Conservation (phyloP, 2,329 filamentous ascomycete species). For the Anisogramma anomala region DNA sequence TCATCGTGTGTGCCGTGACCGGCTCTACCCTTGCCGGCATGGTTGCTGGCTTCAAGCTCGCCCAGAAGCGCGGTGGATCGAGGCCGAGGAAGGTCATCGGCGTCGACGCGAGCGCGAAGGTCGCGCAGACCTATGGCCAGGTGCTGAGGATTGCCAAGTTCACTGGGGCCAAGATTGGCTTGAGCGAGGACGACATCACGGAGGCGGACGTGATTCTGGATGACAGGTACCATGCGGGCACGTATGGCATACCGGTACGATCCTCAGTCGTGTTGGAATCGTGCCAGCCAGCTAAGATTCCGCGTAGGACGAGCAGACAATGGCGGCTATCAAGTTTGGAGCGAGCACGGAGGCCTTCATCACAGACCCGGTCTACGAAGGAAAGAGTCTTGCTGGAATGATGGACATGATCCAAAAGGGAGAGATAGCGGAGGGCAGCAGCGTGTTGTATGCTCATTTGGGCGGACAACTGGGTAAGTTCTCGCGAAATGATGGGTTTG, state of each 20-base stretch:
- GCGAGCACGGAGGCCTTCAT: slow-evolving; percentile 60
- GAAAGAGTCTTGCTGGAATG: slow-evolving; percentile 63
- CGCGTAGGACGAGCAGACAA: slow-evolving; percentile 48
- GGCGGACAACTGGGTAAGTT: slow-evolving; percentile 57
- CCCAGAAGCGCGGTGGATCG: slow-evolving; percentile 34
- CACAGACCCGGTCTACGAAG: slow-evolving; percentile 66
- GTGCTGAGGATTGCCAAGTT: slow-evolving; percentile 53
- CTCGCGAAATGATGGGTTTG: too few species aligned
- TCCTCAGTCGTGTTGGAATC: not conserved
- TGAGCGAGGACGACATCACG: slow-evolving; percentile 46
- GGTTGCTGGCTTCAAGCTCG: slow-evolving; percentile 59
- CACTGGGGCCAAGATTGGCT: slow-evolving; percentile 52
- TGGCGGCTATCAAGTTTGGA: slow-evolving; percentile 57
- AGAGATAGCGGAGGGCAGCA: slow-evolving; percentile 43
- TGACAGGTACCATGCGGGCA: slow-evolving; percentile 52
- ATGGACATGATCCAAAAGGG: slow-evolving; percentile 54
- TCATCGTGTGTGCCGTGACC: slow-evolving; percentile 60
- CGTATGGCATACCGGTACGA: slow-evolving; percentile 46
- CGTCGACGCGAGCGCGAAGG: slow-evolving; percentile 53
- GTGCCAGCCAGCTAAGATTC: not conserved
- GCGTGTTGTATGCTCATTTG: slow-evolving; percentile 60
- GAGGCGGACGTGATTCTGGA: slow-evolving; percentile 53
- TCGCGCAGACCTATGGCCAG: slow-evolving; percentile 51
- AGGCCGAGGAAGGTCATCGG: slow-evolving; percentile 47
- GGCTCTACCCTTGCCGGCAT: slow-evolving; percentile 62